Conservation (phyloP, 331 rosid genomes). For the Quercus tomentella region DNA sequence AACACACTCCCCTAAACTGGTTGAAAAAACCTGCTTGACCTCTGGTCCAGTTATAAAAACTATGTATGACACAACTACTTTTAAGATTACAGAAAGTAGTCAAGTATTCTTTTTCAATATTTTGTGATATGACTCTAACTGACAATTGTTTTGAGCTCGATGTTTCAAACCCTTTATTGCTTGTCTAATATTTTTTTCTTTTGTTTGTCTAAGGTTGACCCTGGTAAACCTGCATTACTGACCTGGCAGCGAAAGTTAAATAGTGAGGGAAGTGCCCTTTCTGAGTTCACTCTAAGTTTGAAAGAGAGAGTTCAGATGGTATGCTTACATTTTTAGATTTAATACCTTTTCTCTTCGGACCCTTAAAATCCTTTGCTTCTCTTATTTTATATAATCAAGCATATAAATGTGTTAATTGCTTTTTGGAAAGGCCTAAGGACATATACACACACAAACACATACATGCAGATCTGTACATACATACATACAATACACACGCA, state of each 20-base stretch:
- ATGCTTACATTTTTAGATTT: constrained; percentile 8
- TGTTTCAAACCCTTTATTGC: not conserved
- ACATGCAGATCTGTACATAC: not conserved
- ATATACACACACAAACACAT: not conserved
- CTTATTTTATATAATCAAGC: not conserved
- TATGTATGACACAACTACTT: not conserved
- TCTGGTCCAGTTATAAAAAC: too few species aligned
- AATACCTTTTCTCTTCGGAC: not conserved
- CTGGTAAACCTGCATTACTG: constrained; percentile 57
- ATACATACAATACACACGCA: not conserved
- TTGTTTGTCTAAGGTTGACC: constrained; percentile 44
- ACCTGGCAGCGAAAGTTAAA: constrained; percentile 77
- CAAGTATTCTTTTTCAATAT: not conserved
- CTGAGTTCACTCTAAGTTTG: constrained; percentile 35
- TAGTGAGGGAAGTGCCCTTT: constrained; percentile 24
- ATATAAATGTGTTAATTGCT: not conserved
- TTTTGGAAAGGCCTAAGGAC: not conserved
- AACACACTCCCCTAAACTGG: too few species aligned
- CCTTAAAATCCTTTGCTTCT: not conserved
- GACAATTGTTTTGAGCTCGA: constrained; percentile 6
- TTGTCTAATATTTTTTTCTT: constrained; percentile 8
- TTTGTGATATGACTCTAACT: not conserved
- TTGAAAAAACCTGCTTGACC: too few species aligned
- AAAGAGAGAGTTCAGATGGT: constrained; percentile 75
- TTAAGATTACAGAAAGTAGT: not conserved